These are phyloP conservation scores for Comarum palustre DNA, from an alignment of 306 rosid genomes.

Conservation along the genomic window DNA sequence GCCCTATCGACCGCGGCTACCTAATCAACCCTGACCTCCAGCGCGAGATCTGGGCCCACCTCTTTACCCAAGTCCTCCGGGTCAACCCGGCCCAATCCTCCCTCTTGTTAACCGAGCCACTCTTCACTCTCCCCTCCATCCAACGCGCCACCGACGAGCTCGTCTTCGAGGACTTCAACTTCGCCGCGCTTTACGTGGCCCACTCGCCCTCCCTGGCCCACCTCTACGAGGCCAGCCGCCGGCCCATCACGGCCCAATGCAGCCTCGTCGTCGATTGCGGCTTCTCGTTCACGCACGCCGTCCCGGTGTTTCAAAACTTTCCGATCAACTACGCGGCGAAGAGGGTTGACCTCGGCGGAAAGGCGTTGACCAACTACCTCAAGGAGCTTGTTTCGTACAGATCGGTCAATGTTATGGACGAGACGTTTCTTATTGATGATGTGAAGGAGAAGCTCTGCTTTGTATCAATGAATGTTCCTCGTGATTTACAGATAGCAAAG, in stretches of 20 bases:
- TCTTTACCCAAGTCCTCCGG: constrained; percentile 67
- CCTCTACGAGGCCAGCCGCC: constrained; percentile 71
- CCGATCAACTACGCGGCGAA: constrained; percentile 65
- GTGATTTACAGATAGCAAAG: constrained; percentile 70
- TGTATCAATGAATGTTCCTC: constrained; percentile 65
- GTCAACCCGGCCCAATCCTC: constrained; percentile 57
- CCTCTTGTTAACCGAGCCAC: constrained; percentile 82
- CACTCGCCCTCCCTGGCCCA: constrained; percentile 73
- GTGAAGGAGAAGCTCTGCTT: constrained; percentile 95
- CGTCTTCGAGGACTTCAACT: constrained; percentile 86
- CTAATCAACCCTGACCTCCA: constrained; percentile 86
- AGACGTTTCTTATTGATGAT: constrained; percentile 76
- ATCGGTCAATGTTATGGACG: constrained; percentile 83
- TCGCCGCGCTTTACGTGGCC: constrained; percentile 61
- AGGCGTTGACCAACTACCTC: constrained; percentile 80
- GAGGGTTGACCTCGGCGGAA: constrained; percentile 86
- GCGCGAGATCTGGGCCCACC: constrained; percentile 89
- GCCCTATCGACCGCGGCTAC: constrained; percentile 88
- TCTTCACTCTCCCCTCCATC: constrained; percentile 76
- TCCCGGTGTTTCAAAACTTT: constrained; percentile 86
- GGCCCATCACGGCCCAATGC: constrained; percentile 66
- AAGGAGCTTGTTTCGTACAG: constrained; percentile 87
- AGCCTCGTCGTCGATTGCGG: constrained; percentile 93
- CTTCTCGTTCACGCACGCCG: constrained; percentile 83
- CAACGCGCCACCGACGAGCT: constrained; percentile 79